Percentiles rank a stretch among this genome's conserved stretches.
Evolutionary conservation across 2,329 filamentous ascomycete species (phyloP).

Genomic region (Trichoderma breve): DNA sequence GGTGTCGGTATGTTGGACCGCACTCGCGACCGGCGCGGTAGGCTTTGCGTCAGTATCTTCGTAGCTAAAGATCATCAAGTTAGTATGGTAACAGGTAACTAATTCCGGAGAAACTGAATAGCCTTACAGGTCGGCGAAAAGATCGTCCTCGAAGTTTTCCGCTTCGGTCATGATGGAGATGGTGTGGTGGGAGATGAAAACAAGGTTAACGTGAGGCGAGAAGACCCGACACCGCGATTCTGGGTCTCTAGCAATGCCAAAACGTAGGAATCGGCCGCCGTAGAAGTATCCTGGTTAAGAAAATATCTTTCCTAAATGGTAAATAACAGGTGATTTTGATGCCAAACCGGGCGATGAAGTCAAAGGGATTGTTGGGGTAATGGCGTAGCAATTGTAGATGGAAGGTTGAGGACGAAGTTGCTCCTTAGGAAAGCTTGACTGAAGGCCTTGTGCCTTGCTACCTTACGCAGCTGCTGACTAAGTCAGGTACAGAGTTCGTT

Average conservation of each 20-base stretch:
- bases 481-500: neutral
- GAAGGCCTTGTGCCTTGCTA: slow-evolving; percentile 3
- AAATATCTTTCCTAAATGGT: neutral
- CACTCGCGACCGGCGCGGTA: slow-evolving; percentile 23
- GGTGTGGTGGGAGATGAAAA: neutral
- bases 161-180: slow-evolving; percentile 65
- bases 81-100: neutral
- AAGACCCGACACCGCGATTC: slow-evolving; percentile 1
- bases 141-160: slow-evolving; percentile 86
- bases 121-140: slow-evolving; percentile 89
- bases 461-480: slow-evolving; percentile 15
- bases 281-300: neutral
- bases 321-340: neutral
- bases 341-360: neutral
- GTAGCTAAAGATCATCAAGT: slow-evolving; percentile 48
- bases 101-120: neutral
- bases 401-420: slow-evolving; percentile 4
- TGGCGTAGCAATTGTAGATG: neutral
- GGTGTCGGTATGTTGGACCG: neutral
- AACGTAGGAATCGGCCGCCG: neutral
- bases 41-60: slow-evolving; percentile 59
- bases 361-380: neutral
- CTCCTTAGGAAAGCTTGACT: slow-evolving; percentile 8
- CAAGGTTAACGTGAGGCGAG: neutral
- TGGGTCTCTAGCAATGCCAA: neutral